Evolutionary conservation across 2,329 filamentous ascomycete species (phyloP).

Genomic region (Arthrinium puccinioides): DNA sequence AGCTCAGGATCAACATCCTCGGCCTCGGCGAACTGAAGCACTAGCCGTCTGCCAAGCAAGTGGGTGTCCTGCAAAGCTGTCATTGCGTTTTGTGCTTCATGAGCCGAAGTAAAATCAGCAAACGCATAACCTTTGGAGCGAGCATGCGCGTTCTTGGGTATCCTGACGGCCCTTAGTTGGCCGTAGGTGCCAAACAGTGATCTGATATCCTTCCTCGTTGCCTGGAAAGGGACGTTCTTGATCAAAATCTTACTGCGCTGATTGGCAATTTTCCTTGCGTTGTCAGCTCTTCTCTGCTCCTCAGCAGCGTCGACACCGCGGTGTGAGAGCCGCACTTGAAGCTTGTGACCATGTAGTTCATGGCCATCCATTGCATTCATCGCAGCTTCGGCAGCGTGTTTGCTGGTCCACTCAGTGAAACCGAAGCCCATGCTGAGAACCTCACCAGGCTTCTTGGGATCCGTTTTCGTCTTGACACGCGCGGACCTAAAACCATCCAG

Average conservation of each 20-base stretch:
- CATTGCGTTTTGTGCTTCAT: slow-evolving; percentile 86
- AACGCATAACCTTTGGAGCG: slow-evolving; percentile 91
- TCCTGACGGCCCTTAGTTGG: slow-evolving; percentile 81
- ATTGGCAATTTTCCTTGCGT: slow-evolving; percentile 69
- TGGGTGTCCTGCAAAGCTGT: slow-evolving; percentile 89
- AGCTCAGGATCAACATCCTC: slow-evolving; percentile 89
- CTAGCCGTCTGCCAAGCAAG: slow-evolving; percentile 79
- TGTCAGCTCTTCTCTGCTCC: slow-evolving; percentile 75
- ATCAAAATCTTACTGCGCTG: slow-evolving; percentile 89
- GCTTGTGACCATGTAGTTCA: slow-evolving; percentile 77
- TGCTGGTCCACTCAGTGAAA: slow-evolving; percentile 81
- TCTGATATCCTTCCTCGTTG: slow-evolving; percentile 85
- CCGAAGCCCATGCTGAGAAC: slow-evolving; percentile 95
- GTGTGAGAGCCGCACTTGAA: slow-evolving; percentile 81
- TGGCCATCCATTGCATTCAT: slow-evolving; percentile 81
- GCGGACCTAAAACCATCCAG: slow-evolving; percentile 86
- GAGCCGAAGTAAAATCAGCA: slow-evolving; percentile 86
- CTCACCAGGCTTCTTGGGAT: slow-evolving; percentile 84
- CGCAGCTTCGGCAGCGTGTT: slow-evolving; percentile 71
- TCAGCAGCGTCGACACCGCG: slow-evolving; percentile 82
- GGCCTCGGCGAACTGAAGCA: slow-evolving; percentile 84
- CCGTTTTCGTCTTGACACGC: slow-evolving; percentile 84
- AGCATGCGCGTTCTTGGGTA: slow-evolving; percentile 92
- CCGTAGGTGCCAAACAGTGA: slow-evolving; percentile 84
- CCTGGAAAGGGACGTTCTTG: slow-evolving; percentile 97